Conservation (phyloP, 169 alveolate species). For the Eimeria praecox region DNA sequence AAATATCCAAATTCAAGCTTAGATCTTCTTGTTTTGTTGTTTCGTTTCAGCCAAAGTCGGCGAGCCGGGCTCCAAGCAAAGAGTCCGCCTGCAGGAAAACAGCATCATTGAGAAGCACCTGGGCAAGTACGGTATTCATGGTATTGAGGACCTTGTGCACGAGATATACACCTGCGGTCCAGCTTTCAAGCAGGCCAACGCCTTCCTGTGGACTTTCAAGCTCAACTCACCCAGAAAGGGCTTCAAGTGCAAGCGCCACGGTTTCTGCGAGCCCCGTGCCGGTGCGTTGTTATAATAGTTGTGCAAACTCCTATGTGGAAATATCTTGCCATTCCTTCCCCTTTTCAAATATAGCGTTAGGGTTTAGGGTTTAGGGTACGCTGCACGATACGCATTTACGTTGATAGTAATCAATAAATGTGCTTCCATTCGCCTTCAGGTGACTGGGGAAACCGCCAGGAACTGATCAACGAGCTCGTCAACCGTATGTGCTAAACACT, state of each 20-base stretch:
- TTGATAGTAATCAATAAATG: neutral
- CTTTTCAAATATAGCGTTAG: neutral
- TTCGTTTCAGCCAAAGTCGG: constrained; percentile 87
- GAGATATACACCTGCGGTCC: constrained; percentile 99
- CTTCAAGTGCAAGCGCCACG: constrained; percentile 98
- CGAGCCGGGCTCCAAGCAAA: constrained; percentile 92
- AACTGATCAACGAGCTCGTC: constrained; percentile 88
- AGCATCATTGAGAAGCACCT: constrained; percentile 91
- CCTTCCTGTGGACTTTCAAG: constrained; percentile 99
- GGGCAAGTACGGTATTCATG: constrained; percentile 90
- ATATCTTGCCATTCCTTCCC: neutral
- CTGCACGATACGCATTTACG: no score
- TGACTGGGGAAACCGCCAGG: constrained; percentile 94
- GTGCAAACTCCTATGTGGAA: constrained; percentile 89
- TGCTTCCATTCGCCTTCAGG: constrained; percentile 65
- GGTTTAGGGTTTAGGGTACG: no score
- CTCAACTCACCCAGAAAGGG: constrained; percentile 99
- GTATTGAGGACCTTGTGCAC: constrained; percentile 98
- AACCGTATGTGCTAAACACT: constrained; percentile 78
- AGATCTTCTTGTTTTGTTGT: neutral
- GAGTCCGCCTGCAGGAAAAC: constrained; percentile 95
- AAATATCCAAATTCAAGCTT: neutral
- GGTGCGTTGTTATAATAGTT: constrained; percentile 97
- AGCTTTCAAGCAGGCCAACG: constrained; percentile 99
- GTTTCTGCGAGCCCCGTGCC: constrained; percentile 97